These are phyloP conservation scores for Clavulina sp. DNA, from an alignment of 768 basidiomycete species.

Conservation along the genomic window DNA sequence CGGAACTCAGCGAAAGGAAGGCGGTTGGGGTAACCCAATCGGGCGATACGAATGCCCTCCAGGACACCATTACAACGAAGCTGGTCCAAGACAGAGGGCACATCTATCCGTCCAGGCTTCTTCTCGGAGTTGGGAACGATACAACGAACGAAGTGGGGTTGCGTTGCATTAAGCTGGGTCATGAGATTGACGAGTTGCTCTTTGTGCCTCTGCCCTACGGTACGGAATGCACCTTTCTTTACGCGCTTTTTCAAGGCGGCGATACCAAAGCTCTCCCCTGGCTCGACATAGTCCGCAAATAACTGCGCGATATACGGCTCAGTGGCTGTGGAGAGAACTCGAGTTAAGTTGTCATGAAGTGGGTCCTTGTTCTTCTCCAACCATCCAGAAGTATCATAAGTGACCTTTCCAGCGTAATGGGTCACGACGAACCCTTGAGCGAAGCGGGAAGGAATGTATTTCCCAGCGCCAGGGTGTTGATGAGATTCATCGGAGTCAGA, in stretches of 20 bases:
- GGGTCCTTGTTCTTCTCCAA: conserved; percentile 99
- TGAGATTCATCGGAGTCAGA: conserved; percentile 23
- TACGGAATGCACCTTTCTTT: conserved; percentile 95
- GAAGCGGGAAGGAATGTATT: conserved; percentile 76
- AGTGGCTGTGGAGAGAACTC: conserved; percentile 65
- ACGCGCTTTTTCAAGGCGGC: conserved; percentile 43
- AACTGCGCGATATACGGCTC: conserved; percentile 68
- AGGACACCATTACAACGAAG: conserved; percentile 96
- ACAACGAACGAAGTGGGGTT: conserved; percentile 95
- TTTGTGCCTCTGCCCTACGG: conserved; percentile 87
- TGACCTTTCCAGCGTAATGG: conserved; percentile 93
- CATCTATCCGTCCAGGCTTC: conserved; percentile 79
- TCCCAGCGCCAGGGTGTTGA: conserved; percentile 53
- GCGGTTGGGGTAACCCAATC: conserved; percentile 92
- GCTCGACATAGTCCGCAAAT: conserved; percentile 65
- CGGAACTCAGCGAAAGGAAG: conserved; percentile 95
- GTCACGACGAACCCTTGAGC: conserved; percentile 83
- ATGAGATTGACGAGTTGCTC: conserved; percentile 88
- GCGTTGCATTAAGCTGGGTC: conserved; percentile 78
- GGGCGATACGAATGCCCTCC: conserved; percentile 94
- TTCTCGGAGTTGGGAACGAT: conserved; percentile 91
- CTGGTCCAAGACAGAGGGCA: conserved; percentile 90
- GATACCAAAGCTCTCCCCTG: conserved; percentile 15
- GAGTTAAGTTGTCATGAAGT: conserved; percentile 85
- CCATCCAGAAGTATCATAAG: conserved; percentile 93